Evolutionary conservation across 2,329 filamentous ascomycete species (phyloP).

Genomic region (Neoscytalidium dimidiatum): DNA sequence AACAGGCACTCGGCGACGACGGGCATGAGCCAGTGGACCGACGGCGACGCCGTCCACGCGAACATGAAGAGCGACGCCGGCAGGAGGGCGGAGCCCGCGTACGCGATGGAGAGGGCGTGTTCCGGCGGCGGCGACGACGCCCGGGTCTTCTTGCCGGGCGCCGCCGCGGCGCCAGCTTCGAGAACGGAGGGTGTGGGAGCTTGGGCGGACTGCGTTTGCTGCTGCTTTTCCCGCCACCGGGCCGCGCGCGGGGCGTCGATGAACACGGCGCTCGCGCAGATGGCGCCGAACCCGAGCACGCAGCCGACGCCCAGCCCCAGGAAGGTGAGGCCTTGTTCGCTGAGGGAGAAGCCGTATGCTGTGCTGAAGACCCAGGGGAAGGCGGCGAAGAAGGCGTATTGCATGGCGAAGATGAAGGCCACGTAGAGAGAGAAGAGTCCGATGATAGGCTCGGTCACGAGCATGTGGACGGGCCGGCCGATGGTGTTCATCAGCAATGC

Average conservation of each 20-base stretch:
- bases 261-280: constrained; percentile 29
- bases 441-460: constrained; percentile 46
- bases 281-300: constrained; percentile 22
- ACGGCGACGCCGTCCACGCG: constrained; percentile 38
- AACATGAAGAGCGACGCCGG: constrained; percentile 41
- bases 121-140: constrained; percentile 27
- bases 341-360: constrained; percentile 32
- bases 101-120: constrained; percentile 35
- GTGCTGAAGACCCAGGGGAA: constrained; percentile 25
- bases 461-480: constrained; percentile 29
- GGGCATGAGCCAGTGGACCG: constrained; percentile 43
- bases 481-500: constrained; percentile 43
- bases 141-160: no score
- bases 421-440: constrained; percentile 44
- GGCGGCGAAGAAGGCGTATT: constrained; percentile 31
- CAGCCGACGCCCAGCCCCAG: constrained; percentile 27
- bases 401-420: constrained; percentile 43
- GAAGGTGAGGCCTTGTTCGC: constrained; percentile 26
- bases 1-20: constrained; percentile 35
- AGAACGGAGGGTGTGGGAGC: neutral
- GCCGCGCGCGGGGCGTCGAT: constrained; percentile 28
- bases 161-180: neutral
- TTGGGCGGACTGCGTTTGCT: neutral
- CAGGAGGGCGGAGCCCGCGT: constrained; percentile 37
- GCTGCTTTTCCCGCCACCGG: constrained; percentile 1